Base-by-base conservation (phyloP, 73 alveolate species). In the Paramecium caudatum region DNA sequence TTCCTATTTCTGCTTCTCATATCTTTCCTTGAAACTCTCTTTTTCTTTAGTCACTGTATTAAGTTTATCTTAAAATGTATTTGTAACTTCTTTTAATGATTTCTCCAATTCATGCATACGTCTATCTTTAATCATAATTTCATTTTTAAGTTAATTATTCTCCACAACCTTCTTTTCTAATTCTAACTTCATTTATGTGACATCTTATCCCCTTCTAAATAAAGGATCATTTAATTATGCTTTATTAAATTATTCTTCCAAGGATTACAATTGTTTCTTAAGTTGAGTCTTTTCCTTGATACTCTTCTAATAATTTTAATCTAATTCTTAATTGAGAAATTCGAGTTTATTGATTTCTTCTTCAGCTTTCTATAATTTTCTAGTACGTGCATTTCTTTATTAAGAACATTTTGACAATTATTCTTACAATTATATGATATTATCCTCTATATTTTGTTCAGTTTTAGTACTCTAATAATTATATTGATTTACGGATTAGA, bases 161-260 rank as follows among this genome's bases (percentile, higher is more conserved):
- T 74, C 88, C 5, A 74, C 88, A 4, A 74, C 62, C 16, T 74
- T 74, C 43, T 45, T 74, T 43, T 74, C 88, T 19, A 74, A 41
- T 74, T 74, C 88, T n/a, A 74, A 41, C n/a, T 74, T 74, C 47
- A 74, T 74, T 21, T 74, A 74, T 1, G 69, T 74, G 8, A 74
- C 88, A 74, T 74, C 88, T 17, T 74, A 74, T 0, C 88, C 88
- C 43, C 88, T 74, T 17, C 65, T 74, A 45, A 74, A 74, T 17
- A 41, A 45, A 4, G 88, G 88, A 43, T 74, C 88, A 74, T 74
- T 74, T 4, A 74, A 74, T 74, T 37, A 37, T 9, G 88, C 88
- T 34, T 74, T 74, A 43, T 74, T 74, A 17, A 74, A 74, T 74
- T 74, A 39, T 74, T 74, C 88, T 45, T 74, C 88, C 32, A 74